Percentiles rank a stretch among this genome's conserved stretches.
Evolutionary conservation across 1,284 basidiomycete genomes (phyloP).

Genomic region (Austroboletus niveus): DNA sequence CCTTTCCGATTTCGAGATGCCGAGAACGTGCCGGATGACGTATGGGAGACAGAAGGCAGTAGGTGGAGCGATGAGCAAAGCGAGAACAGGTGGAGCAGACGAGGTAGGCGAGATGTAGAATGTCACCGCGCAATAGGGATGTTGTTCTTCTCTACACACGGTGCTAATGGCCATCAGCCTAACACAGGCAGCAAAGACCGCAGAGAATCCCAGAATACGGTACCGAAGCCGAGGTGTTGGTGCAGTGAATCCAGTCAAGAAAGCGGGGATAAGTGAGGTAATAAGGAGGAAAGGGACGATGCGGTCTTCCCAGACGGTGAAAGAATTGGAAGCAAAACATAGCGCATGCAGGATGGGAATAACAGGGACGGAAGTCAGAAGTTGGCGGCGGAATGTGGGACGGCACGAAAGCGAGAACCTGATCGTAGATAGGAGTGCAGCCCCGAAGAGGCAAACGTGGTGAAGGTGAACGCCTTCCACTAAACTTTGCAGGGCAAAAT

Average conservation of each 20-base stretch:
- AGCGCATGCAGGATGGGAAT: conserved; percentile 66
- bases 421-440: conserved; percentile 21
- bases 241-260: conserved; percentile 61
- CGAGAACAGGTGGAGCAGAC: conserved; percentile 57
- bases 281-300: conserved; percentile 74
- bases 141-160: conserved; percentile 94
- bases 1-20: conserved; percentile 69
- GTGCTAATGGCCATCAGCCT: conserved; percentile 77
- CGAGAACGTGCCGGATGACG: conserved; percentile 56
- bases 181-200: conserved; percentile 66
- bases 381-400: conserved; percentile 10
- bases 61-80: conserved; percentile 42
- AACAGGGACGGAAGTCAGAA: conserved; percentile 40
- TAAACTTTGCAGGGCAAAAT: conserved; percentile 33
- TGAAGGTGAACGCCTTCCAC: conserved; percentile 43
- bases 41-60: conserved; percentile 52
- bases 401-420: conserved; percentile 10
- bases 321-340: conserved; percentile 88
- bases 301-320: conserved; percentile 94
- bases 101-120: conserved; percentile 78
- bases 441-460: conserved; percentile 48
- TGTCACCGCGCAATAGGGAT: conserved; percentile 82
- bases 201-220: conserved; percentile 72
- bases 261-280: conserved; percentile 57
- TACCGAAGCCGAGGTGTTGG: conserved; percentile 69